A percentile compares a stretch with the other conserved stretches of the same genome.
Evolutionary conservation across 208 protist species (phyloP).

Genomic region (Herpetomonas samuelpessoai): DNA sequence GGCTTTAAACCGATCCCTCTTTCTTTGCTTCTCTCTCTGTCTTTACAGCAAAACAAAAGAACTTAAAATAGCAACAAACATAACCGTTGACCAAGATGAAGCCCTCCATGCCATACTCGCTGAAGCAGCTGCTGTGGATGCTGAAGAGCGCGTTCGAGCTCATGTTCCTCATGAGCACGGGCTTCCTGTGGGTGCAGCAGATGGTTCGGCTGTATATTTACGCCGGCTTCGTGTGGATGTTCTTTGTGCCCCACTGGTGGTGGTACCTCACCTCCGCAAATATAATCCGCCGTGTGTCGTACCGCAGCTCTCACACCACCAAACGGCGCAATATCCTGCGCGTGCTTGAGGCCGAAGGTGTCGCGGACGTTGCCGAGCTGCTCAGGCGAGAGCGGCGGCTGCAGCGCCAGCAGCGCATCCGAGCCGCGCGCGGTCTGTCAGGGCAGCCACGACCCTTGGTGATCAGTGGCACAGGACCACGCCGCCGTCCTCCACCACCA

Average conservation of each 20-base stretch:
- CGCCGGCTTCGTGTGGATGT: slow-evolving; percentile 23
- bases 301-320: slow-evolving; percentile 46
- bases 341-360: slow-evolving; percentile 46
- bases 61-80: slow-evolving; percentile 2
- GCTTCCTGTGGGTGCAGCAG: slow-evolving; percentile 49
- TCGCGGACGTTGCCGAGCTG: slow-evolving; percentile 16
- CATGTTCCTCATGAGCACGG: slow-evolving; percentile 46
- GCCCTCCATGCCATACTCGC: slow-evolving; percentile 35
- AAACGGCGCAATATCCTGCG: slow-evolving; percentile 39
- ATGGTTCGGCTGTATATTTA: slow-evolving; percentile 54
- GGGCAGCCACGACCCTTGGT: background rate
- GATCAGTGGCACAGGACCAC: slow-evolving; percentile 2
- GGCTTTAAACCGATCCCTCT: background rate
- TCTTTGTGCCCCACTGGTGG: slow-evolving; percentile 53
- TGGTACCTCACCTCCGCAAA: slow-evolving; percentile 70
- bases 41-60: slow-evolving; percentile 3
- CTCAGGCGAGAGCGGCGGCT: slow-evolving; percentile 8
- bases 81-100: background rate
- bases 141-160: slow-evolving; percentile 40
- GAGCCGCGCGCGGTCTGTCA: background rate
- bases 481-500: background rate
- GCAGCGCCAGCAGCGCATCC: slow-evolving; percentile 1
- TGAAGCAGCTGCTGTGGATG: slow-evolving; percentile 64
- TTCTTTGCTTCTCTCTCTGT: slow-evolving; percentile 2
- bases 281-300: slow-evolving; percentile 61